A percentile compares a stretch with the other conserved stretches of the same genome.
These are phyloP conservation scores for Breviolum minutum DNA, from an alignment of 73 alveolate genomes.

Conservation along the genomic window DNA sequence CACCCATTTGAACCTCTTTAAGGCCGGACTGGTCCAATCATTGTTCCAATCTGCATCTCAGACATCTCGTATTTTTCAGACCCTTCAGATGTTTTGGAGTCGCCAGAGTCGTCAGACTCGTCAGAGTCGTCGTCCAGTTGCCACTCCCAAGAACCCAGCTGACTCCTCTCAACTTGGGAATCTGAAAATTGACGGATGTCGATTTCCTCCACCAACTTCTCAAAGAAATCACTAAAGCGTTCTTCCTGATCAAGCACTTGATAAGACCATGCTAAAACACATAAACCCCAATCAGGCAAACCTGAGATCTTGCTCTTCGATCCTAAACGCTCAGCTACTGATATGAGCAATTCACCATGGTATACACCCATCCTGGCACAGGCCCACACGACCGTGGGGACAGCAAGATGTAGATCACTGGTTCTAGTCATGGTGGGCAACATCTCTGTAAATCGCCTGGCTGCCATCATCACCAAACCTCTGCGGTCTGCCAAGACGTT, in stretches of 20 bases:
- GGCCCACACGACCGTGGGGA: slow-evolving; percentile 35
- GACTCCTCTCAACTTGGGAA: background rate
- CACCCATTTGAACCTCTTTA: too few species aligned
- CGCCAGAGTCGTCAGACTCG: background rate
- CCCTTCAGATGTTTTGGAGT: background rate
- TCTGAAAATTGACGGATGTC: background rate
- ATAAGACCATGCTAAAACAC: background rate
- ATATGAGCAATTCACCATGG: background rate
- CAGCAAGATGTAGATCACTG: background rate
- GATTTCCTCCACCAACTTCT: background rate
- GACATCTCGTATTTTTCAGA: too few species aligned
- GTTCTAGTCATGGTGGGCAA: slow-evolving; percentile 9
- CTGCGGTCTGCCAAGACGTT: background rate
- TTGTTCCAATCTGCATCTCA: too few species aligned
- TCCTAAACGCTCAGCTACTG: background rate
- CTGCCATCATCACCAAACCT: slow-evolving; percentile 20
- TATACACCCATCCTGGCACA: slow-evolving; percentile 13
- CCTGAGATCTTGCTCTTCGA: background rate
- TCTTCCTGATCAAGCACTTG: background rate
- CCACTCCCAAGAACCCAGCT: slow-evolving; percentile 9
- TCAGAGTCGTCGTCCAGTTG: background rate
- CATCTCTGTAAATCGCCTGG: background rate
- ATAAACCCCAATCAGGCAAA: background rate
- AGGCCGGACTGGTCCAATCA: too few species aligned
- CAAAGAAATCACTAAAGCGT: background rate